These are phyloP conservation scores for Diplodia mutila DNA, from an alignment of 2,329 filamentous ascomycete species.

Conservation along the genomic window DNA sequence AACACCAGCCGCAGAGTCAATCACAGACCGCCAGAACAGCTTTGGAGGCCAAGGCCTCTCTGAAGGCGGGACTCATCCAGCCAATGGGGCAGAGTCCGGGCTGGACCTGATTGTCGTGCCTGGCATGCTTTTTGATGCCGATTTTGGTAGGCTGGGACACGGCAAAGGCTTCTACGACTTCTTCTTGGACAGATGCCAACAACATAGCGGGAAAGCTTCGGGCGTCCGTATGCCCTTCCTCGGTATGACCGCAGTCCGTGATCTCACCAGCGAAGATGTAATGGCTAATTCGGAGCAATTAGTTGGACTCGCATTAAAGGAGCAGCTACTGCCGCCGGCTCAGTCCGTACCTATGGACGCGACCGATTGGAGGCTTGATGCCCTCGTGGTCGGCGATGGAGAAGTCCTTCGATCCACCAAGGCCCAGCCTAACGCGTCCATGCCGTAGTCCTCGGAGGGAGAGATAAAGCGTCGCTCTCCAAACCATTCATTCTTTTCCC, in stretches of 20 bases:
- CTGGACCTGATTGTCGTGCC: conserved; percentile 91
- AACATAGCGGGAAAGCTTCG: conserved; percentile 40
- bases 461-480: conserved; percentile 15
- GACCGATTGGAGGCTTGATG: conserved; percentile 80
- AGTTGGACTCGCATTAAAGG: conserved; percentile 81
- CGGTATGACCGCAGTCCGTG: conserved; percentile 46
- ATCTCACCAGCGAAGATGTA: conserved; percentile 1
- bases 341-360: conserved; percentile 73
- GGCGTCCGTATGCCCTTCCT: conserved; percentile 59
- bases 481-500: conserved; percentile 12
- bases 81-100: conserved; percentile 40
- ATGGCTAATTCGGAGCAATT: conserved; percentile 27
- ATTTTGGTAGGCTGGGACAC: conserved; percentile 80
- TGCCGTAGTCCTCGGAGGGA: conserved; percentile 7
- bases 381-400: conserved; percentile 74
- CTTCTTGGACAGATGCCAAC: conserved; percentile 78
- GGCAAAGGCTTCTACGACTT: conserved; percentile 97
- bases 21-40: conserved; percentile 70
- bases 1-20: conserved; percentile 70
- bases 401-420: conserved; percentile 39
- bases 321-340: conserved; percentile 74
- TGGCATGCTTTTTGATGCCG: conserved; percentile 85
- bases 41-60: conserved; percentile 65
- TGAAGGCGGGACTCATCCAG: conserved; percentile 40
- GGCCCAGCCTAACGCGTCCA: background rate